A percentile compares a stretch with the other conserved stretches of the same genome.
These are phyloP conservation scores for Pythium oligandrum DNA, from an alignment of 352 stramenopile species.

Conservation along the genomic window DNA sequence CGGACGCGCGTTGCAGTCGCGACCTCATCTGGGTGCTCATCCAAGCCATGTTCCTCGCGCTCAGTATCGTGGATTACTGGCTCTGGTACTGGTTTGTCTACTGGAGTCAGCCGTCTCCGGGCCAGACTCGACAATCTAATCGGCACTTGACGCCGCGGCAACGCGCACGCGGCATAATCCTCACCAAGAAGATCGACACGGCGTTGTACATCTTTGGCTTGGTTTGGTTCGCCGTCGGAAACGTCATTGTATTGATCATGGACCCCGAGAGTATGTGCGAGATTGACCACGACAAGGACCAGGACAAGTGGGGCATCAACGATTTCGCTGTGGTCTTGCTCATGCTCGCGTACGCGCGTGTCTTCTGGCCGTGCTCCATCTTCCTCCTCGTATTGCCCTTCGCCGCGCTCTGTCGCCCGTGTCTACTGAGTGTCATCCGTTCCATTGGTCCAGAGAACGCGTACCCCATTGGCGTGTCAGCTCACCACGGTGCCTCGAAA, in stretches of 20 bases:
- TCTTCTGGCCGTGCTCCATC: conserved; percentile 20
- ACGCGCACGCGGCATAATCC: conserved; percentile 7
- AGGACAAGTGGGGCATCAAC: conserved; percentile 7
- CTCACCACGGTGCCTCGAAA: conserved; percentile 8
- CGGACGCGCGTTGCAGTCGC: conserved; percentile 10
- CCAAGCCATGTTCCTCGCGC: conserved; percentile 12
- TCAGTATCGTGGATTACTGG: conserved; percentile 18
- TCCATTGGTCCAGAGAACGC: conserved; percentile 3
- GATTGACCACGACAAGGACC: conserved; percentile 1
- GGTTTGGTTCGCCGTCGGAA: conserved; percentile 20
- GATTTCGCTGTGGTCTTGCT: conserved; percentile 12
- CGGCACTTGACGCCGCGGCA: conserved; percentile 3
- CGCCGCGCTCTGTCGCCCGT: conserved; percentile 14
- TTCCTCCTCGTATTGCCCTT: conserved; percentile 15
- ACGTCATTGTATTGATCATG: conserved; percentile 16
- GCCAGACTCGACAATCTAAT: not conserved
- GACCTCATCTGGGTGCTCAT: conserved; percentile 20
- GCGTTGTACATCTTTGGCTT: conserved; percentile 19
- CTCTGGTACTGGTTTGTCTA: conserved; percentile 22
- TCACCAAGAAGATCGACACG: conserved; percentile 12
- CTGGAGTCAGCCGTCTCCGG: conserved; percentile 2
- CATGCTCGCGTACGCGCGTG: conserved; percentile 16
- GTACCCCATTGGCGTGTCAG: conserved; percentile 2
- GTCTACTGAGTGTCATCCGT: conserved; percentile 10
- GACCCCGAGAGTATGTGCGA: conserved; percentile 13